Evolutionary conservation across 1,139 yeast genomes (phyloP), one percentile per base, ranked within the genome.

Genomic region (Spathaspora sp.): DNA sequence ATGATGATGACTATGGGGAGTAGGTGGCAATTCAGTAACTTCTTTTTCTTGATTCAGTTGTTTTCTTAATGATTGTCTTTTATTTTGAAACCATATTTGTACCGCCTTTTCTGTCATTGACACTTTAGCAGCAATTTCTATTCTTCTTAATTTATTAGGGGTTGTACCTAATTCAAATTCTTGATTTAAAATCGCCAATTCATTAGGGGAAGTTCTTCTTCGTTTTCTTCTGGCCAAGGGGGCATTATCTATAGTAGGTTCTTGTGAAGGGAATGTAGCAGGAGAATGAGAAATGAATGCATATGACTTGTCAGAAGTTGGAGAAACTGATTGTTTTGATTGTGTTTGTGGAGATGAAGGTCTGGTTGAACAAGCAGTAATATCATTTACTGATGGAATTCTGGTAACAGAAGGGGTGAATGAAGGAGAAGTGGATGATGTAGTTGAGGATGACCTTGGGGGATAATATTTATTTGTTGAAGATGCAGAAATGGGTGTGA

Each of bases 71-170:
- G 90, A 80, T 69, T 93, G 99, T 65, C 99, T 82, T 64, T 84
- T 87, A 67, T 93, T 93, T 68, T 93, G 99, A 68, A 93, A 93
- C 99, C 99, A 93, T 53, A 93, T 89, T 68, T 93, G 98, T 26
- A 93, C 96, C 1, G 97, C 96, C 64, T 90, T 90, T 64, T 90
- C 97, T n/a, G 93, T 81, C 98, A 91, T 93, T 52, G 82, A 82
- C 39, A 93, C 95, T 53, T 76, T 80, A 31, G 70, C 66, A 13
- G 97, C 96, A 55, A 93, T 87, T 53, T 82, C 85, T 41, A 81
- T 74, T 56, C 98, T 80, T 58, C 86, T 77, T 43, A 77, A 68
- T 63, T 85, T 86, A 63, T 86, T 86, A 42, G 98, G 99, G 41
- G 96, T 89, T 41, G 83, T 74, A 46, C 96, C 91, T 44, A 72